phyloP scores from a whole-genome alignment of 345 rosid species.

The Dipteronia dyeriana region DNA sequence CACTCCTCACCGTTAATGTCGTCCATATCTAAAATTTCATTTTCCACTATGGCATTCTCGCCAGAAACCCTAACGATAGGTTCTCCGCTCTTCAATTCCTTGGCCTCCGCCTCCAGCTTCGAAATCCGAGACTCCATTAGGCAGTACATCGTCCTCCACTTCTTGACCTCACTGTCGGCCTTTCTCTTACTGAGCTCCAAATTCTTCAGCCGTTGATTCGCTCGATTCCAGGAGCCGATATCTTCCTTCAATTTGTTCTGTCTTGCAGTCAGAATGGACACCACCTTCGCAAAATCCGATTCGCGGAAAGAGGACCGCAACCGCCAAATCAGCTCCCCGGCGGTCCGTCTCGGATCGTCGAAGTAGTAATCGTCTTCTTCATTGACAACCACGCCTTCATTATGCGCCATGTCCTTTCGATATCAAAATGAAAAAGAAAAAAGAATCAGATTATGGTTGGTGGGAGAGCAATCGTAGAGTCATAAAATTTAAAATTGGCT shows the following conservation, averaged over 20 bases:
- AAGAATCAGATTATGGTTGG: too few relatives aligned
- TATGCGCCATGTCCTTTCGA: background rate
- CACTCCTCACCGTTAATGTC: background rate
- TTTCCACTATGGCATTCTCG: background rate
- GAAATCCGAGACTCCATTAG: conserved; percentile 24
- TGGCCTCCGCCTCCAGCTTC: conserved; percentile 20
- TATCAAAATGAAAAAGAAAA: too few relatives aligned
- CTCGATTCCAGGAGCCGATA: background rate
- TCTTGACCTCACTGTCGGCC: conserved; percentile 18
- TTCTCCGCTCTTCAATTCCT: background rate
- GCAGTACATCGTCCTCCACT: conserved; percentile 16
- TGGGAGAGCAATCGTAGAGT: too few relatives aligned
- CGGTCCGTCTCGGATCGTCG: background rate
- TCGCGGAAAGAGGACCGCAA: conserved; percentile 10
- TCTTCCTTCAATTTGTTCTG: conserved; percentile 19
- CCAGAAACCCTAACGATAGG: conserved; percentile 9
- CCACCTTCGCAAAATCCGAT: conserved; percentile 20
- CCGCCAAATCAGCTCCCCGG: conserved; percentile 1
- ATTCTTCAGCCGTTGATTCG: background rate
- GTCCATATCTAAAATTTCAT: background rate
- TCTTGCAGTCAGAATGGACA: conserved; percentile 4
- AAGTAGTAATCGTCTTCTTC: background rate
- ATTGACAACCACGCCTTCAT: background rate
- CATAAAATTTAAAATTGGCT: too few relatives aligned
- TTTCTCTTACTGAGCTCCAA: background rate